Base-by-base conservation (phyloP, 2,329 filamentous ascomycete species). In the Pseudocercospora vitis region DNA sequence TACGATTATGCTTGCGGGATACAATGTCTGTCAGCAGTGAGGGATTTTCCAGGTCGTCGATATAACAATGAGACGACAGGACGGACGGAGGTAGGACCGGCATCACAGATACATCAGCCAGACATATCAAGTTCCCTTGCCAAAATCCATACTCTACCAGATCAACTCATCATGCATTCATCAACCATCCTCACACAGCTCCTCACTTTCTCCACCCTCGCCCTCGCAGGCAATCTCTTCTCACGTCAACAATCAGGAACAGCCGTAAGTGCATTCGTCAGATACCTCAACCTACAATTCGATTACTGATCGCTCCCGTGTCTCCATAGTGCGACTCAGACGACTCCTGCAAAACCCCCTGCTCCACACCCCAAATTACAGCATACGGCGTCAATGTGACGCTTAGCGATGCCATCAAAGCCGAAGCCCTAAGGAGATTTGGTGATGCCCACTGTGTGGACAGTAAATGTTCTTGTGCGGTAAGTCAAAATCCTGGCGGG, bases 281-380 rank as follows among this genome's bases (percentile, higher is more conserved):
- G 7, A n/a, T 31, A 12, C 45, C 11, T 28, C 3, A 7, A 31
- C 12, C 31, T 2, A 18, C 33, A 42, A 50, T 4, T 4, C 14
- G 26, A 44, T 28, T 35, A 42, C 21, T 19, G 19, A 6, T 12
- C 11, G 8, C 35, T 16, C 7, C 6, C 39, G n/a, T n/a, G n/a
- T n/a, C n/a, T n/a, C n/a, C n/a, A n/a, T n/a, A 58, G 50, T 58
- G 56, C 26, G 51, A 40, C 6, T 58, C 56, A 12, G 53, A 58
- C 42, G 56, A 58, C 29, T 32, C 50, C 9, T 58, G 56, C 53
- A 53, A 58, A 28, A 23, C 7, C 8, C 37, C 35, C 1, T 58
- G 56, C 53, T 50, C 35, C 28, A 29, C 28, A 1, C 48, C 48
- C 7, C 1, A 12, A 9, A 31, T 55, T 7, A 28, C 19, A 4